Conservation (phyloP, 306 rosid genomes). For the Ammopiptanthus mongolicus region DNA sequence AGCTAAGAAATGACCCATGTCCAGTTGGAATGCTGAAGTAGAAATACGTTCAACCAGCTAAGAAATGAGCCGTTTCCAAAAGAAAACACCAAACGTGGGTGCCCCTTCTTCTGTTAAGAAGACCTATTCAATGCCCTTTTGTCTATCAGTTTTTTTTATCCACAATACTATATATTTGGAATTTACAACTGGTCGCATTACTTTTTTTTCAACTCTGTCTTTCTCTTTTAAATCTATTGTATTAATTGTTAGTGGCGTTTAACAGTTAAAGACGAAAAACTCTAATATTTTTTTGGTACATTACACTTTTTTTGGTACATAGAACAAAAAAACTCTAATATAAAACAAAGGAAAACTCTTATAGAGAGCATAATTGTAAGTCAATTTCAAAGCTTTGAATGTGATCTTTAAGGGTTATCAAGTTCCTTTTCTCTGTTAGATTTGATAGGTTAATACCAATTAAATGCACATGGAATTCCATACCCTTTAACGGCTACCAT, state of each 20-base stretch:
- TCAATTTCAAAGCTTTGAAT: no score
- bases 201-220: no score
- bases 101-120: not conserved
- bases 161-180: no score
- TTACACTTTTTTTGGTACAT: no score
- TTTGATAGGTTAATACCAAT: not conserved
- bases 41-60: not conserved
- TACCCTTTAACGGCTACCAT: not conserved
- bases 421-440: not conserved
- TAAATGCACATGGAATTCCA: not conserved
- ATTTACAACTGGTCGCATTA: no score
- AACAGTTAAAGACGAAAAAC: no score
- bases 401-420: not conserved
- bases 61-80: not conserved
- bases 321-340: not conserved
- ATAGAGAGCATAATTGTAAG: no score
- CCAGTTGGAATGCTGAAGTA: not conserved
- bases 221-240: no score
- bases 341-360: no score
- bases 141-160: no score
- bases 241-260: not conserved
- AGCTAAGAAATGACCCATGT: not conserved
- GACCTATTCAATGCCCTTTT: not conserved
- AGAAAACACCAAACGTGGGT: not conserved
- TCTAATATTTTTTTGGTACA: no score